These are phyloP conservation scores for Hamamelis virginiana DNA, from an alignment of 164 flowering plant species.

Conservation along the genomic window DNA sequence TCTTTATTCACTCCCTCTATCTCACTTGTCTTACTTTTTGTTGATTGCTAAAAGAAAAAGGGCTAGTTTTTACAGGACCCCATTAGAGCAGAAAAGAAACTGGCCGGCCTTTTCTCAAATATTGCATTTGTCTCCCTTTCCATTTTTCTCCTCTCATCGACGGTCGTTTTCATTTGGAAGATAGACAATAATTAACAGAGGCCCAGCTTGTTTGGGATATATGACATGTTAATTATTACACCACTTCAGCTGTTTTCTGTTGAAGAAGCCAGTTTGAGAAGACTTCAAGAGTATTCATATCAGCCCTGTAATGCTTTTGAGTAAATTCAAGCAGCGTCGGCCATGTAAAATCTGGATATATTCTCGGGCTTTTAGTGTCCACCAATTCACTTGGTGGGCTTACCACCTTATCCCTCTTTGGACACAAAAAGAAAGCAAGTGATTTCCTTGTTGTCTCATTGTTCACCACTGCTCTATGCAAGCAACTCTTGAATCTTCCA, in stretches of 20 bases:
- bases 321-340: conserved; percentile 64
- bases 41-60: conserved; percentile 9
- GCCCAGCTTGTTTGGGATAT: not conserved
- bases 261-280: conserved; percentile 71
- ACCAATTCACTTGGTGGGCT: conserved; percentile 61
- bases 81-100: conserved; percentile 2
- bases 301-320: conserved; percentile 84
- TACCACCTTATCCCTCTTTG: conserved; percentile 65
- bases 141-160: not conserved
- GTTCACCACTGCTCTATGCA: conserved; percentile 90
- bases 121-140: conserved; percentile 6
- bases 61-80: not conserved
- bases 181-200: not conserved
- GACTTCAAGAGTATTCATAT: conserved; percentile 61
- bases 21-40: conserved; percentile 6
- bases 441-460: conserved; percentile 61
- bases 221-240: not conserved
- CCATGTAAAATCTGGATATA: conserved; percentile 88
- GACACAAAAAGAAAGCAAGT: conserved; percentile 79
- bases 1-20: conserved; percentile 15
- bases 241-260: conserved; percentile 21
- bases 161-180: conserved; percentile 6
- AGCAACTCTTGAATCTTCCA: conserved; percentile 71
- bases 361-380: conserved; percentile 45
- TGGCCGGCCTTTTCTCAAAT: conserved; percentile 5